Base-by-base conservation (phyloP, 164 flowering plant genomes). In the Warburgia ugandensis region DNA sequence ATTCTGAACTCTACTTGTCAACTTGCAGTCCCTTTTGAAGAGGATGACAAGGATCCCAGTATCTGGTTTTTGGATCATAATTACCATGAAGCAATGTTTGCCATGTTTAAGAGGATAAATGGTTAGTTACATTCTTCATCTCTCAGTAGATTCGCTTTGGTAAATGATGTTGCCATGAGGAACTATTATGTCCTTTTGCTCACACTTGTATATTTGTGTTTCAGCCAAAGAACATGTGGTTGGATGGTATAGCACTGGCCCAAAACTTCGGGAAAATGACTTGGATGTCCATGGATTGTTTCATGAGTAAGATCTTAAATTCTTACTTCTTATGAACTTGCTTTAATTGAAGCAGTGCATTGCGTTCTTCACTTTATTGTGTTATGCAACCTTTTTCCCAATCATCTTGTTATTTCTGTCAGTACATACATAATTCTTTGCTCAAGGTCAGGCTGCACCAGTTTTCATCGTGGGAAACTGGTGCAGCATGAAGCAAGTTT, bases 201-300 rank as follows among this genome's bases (percentile, higher is more conserved):
- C n/a, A 27, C 19, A 21, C 38, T 59, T 48, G n/a, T 38, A n/a
- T 53, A 23, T 9, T 10, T 48, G n/a, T 67, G 19, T 73, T 73
- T 40, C 80, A 94, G 97, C 99, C 23, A 94, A 89, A 82, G 99
- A 94, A 78, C 99, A 94, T 74, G 88, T 89, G n/a, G 86, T 94
- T 0, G 99, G 99, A 8, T 94, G 99, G 99, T 94, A 94, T 52
- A 94, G 97, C 57, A 89, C 99, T 3, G 97, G 97, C 7, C 99
- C 97, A 11, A 94, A 89, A 58, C 69, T 94, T 35, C 67, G 86
- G 49, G 97, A 94, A 51, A 94, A 94, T 76, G 99, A 94, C 58
- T 71, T 89, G 6, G 82, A 84, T 62, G 59, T 94, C 58, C 97
- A 94, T 45, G 67, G 66, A 40, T 63, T 84, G 38, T 94, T 94